Base-by-base conservation (phyloP, 441 rosid genomes). In the Gossypium lobatum region DNA sequence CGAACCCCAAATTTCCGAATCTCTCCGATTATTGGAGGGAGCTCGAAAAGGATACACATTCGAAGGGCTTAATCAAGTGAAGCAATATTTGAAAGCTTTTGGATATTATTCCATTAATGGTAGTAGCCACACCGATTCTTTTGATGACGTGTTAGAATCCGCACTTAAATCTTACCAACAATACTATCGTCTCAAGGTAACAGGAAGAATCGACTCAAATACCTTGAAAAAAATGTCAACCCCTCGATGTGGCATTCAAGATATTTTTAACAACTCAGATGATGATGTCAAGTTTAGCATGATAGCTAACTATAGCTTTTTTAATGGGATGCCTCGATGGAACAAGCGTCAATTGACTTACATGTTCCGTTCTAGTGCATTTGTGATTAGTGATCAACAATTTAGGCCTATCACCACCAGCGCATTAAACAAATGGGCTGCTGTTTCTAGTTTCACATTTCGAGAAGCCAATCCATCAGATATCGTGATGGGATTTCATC, bases 301-400 rank as follows among this genome's bases (percentile, higher is more conserved):
- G 13, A 70, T 74, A 0, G 70, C 75, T 23, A 67, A 64, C 73
- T 77, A 76, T 55, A 7, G 14, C 13, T 82, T 79, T 72, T 52
- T 72, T 14, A 0, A 25, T 2, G 76, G 70, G 28, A 57, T 4
- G 2, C 75, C 66, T 4, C 70, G 20, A 58, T 82, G 81, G 79
- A 23, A 48, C 3, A 73, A 64, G 45, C 23, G 48, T 68, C 69
- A 21, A 5, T 70, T 80, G 48, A 77, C 78, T 17, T 74, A 80
- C 9, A 28, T 4, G 13, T 80, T 77, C 23, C 7, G 45, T 3
- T 57, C 68, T 4, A 42, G 73, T n/a, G 68, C 45, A 10, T 65
- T 5, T 4, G 73, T n/a, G 21, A 26, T 11, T 0, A 55, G 48
- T 7, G 6, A 20, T 6, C 25, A 2, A 2, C 6, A 39, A 0